phyloP scores from a whole-genome alignment of 306 rosid species.

The Cicer chorassanicum region DNA sequence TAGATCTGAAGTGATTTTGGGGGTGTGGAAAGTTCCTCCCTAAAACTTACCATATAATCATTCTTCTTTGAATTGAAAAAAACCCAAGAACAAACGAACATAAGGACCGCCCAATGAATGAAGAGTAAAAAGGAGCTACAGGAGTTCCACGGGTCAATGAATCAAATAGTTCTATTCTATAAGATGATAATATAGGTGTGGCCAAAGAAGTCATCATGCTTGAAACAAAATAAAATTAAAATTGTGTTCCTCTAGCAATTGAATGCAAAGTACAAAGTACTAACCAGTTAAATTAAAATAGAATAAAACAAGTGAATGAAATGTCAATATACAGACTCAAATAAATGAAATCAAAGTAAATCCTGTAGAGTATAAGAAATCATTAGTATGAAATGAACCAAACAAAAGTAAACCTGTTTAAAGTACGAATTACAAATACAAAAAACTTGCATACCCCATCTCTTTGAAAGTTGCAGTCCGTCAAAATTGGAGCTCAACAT shows the following conservation, averaged over 20 bases:
- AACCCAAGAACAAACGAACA: background rate
- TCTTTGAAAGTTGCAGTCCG: slow-evolving; percentile 40
- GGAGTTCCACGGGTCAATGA: background rate
- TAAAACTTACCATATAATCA: background rate
- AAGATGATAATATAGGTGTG: background rate
- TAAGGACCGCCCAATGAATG: background rate
- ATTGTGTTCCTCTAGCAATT: slow-evolving; percentile 13
- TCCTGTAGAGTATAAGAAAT: slow-evolving; percentile 34
- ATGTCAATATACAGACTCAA: slow-evolving; percentile 36
- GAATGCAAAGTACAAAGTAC: background rate
- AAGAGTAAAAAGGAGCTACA: background rate
- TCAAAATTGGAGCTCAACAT: slow-evolving; percentile 47
- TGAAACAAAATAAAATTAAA: slow-evolving; percentile 10
- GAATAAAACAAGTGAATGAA: slow-evolving; percentile 3
- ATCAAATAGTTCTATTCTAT: background rate
- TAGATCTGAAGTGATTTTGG: too few relatives aligned
- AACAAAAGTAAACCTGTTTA: slow-evolving; percentile 26
- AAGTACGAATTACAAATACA: slow-evolving; percentile 35
- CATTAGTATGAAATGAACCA: slow-evolving; percentile 32
- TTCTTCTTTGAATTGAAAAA: background rate
- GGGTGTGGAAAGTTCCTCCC: background rate
- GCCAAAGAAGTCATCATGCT: slow-evolving; percentile 4
- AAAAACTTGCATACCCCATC: slow-evolving; percentile 38
- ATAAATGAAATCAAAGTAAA: slow-evolving; percentile 36
- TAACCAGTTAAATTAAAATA: slow-evolving; percentile 14